Evolutionary conservation across 768 basidiomycete species (phyloP).

Genomic region (Pisolithus tinctorius): DNA sequence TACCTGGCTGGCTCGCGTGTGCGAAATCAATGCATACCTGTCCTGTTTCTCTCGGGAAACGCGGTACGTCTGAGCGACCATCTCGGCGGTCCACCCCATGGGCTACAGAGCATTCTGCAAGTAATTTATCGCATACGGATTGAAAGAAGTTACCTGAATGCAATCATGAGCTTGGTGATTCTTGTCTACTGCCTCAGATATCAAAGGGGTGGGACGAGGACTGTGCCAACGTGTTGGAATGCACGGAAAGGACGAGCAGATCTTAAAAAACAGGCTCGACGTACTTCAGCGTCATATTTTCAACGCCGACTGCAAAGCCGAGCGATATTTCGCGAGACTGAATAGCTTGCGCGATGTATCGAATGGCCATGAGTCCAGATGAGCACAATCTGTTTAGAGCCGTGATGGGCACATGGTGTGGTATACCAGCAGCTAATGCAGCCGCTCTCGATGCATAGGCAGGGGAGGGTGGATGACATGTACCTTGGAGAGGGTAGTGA

Average conservation of each 20-base stretch:
- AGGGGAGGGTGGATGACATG: constrained; percentile 78
- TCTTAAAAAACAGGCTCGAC: constrained; percentile 11
- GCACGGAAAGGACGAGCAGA: neutral
- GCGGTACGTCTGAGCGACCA: constrained; percentile 78
- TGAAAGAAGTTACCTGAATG: constrained; percentile 40
- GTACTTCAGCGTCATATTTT: constrained; percentile 79
- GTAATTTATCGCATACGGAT: neutral
- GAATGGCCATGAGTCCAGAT: constrained; percentile 91
- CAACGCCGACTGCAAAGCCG: constrained; percentile 78
- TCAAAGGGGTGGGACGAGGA: constrained; percentile 67
- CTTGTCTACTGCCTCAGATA: constrained; percentile 51
- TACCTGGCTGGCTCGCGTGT: constrained; percentile 70
- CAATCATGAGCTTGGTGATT: constrained; percentile 67
- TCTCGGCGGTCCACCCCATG: constrained; percentile 95
- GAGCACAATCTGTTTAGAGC: constrained; percentile 92
- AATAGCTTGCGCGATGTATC: constrained; percentile 84
- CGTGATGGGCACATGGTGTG: constrained; percentile 78
- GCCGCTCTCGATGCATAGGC: constrained; percentile 81
- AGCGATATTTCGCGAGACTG: constrained; percentile 76
- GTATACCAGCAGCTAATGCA: constrained; percentile 84
- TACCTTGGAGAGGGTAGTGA: constrained; percentile 39
- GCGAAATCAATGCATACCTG: constrained; percentile 82
- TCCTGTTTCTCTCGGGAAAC: constrained; percentile 81
- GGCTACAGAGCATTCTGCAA: constrained; percentile 39
- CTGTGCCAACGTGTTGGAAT: constrained; percentile 27